Percentiles rank a stretch among this genome's conserved stretches.
phyloP scores from a whole-genome alignment of 2,329 filamentous ascomycete genomes.

The Aspergillus piperis region DNA sequence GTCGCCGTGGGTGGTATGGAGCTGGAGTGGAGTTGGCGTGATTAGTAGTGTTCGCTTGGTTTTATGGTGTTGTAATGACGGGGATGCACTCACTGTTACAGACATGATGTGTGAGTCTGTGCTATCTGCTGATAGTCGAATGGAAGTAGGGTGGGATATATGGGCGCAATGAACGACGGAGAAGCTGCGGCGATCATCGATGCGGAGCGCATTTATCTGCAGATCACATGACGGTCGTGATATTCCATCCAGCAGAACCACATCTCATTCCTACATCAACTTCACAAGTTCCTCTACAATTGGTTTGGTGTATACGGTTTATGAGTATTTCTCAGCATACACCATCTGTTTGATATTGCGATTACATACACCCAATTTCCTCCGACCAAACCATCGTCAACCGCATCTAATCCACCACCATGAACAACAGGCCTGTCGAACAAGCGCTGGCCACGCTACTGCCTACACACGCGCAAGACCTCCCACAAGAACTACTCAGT shows the following conservation, averaged over 20 bases:
- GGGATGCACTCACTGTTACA: slow-evolving; percentile 30
- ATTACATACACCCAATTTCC: neutral
- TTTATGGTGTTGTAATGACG: neutral
- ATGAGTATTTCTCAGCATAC: neutral
- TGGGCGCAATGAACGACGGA: slow-evolving; percentile 6
- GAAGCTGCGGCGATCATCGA: slow-evolving; percentile 2
- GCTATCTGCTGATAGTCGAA: neutral
- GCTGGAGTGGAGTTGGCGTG: slow-evolving; percentile 33
- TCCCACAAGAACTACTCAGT: slow-evolving; percentile 70
- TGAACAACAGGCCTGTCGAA: slow-evolving; percentile 72
- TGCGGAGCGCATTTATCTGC: slow-evolving; percentile 6
- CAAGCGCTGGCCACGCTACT: slow-evolving; percentile 72
- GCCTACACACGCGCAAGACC: slow-evolving; percentile 67
- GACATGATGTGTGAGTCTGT: slow-evolving; percentile 28
- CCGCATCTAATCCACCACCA: slow-evolving; percentile 36
- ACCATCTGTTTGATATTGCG: no score
- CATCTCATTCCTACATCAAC: neutral
- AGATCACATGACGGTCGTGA: slow-evolving; percentile 14
- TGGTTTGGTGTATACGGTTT: neutral
- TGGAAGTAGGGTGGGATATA: neutral
- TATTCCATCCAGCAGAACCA: neutral
- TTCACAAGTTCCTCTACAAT: neutral
- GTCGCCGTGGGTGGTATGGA: slow-evolving; percentile 86
- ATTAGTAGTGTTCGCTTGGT: neutral
- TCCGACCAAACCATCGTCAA: neutral